Evolutionary conservation across 2,329 filamentous ascomycete genomes (phyloP).

Genomic region (Rutstroemia sp.): DNA sequence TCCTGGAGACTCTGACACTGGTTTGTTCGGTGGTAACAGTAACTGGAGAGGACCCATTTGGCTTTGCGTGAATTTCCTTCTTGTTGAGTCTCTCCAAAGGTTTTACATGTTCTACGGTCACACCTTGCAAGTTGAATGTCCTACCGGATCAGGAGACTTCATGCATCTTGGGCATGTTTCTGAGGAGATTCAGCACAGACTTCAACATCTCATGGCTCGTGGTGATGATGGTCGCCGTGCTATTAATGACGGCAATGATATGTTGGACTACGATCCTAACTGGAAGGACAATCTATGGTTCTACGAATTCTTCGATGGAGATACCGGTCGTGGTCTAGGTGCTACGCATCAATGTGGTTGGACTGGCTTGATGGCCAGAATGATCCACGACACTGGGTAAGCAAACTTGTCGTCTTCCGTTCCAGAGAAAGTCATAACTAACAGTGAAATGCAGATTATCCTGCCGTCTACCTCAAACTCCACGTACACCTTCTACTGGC

Average conservation of each 20-base stretch:
- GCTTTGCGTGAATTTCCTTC: conserved; percentile 91
- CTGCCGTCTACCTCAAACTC: conserved; percentile 87
- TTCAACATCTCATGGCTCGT: conserved; percentile 84
- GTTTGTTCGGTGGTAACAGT: conserved; percentile 92
- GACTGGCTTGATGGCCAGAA: conserved; percentile 90
- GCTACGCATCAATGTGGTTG: conserved; percentile 94
- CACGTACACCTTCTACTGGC: conserved; percentile 73
- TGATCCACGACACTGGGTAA: conserved; percentile 97
- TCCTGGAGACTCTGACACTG: conserved; percentile 92
- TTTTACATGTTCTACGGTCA: conserved; percentile 97
- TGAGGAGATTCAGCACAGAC: conserved; percentile 87
- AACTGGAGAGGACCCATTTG: conserved; percentile 97
- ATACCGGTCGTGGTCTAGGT: conserved; percentile 80
- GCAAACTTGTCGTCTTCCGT: conserved; percentile 27
- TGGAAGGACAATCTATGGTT: conserved; percentile 96
- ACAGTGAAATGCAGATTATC: conserved; percentile 40
- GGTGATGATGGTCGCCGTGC: conserved; percentile 80
- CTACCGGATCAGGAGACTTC: conserved; percentile 83
- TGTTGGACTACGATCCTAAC: conserved; percentile 82
- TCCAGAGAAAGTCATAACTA: background rate
- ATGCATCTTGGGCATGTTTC: conserved; percentile 96
- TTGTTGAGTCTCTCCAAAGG: conserved; percentile 88
- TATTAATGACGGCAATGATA: conserved; percentile 77
- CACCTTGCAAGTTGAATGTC: conserved; percentile 83
- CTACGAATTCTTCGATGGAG: conserved; percentile 95